A percentile compares a stretch with the other conserved stretches of the same genome.
phyloP scores from a whole-genome alignment of 108 stramenopile species.

The Tribonema minus region DNA sequence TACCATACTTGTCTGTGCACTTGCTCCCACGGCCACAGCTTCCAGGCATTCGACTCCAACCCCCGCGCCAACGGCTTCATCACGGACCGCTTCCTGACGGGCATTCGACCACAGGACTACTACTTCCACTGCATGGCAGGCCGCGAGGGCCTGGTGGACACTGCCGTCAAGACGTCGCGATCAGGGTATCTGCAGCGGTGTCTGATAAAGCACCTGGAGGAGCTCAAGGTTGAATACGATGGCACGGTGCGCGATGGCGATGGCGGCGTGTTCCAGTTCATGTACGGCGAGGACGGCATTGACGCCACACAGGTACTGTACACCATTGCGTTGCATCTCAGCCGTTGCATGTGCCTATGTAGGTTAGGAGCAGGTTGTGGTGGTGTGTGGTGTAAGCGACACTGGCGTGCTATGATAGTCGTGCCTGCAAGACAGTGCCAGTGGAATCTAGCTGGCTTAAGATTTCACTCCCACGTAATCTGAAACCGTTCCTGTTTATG shows the following conservation, averaged over 20 bases:
- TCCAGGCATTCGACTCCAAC: slow-evolving; percentile 88
- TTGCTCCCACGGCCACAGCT: slow-evolving; percentile 53
- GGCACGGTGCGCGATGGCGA: slow-evolving; percentile 94
- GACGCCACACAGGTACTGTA: slow-evolving; percentile 81
- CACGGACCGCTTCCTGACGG: slow-evolving; percentile 95
- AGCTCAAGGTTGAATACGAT: slow-evolving; percentile 72
- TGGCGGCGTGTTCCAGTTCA: slow-evolving; percentile 93
- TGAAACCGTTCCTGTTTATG: no score
- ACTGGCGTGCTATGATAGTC: no score
- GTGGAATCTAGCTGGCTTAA: no score
- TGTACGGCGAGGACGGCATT: slow-evolving; percentile 98
- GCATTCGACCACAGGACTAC: slow-evolving; percentile 84
- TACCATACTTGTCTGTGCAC: not conserved
- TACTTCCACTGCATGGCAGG: slow-evolving; percentile 99
- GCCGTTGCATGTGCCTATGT: no score
- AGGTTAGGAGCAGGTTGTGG: no score
- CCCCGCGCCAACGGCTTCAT: slow-evolving; percentile 98
- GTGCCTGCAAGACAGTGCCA: no score
- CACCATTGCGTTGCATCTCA: no score
- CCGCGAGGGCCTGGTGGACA: slow-evolving; percentile 83
- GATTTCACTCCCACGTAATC: no score
- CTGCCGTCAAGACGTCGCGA: slow-evolving; percentile 96
- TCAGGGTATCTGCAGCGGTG: slow-evolving; percentile 98
- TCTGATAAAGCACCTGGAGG: slow-evolving; percentile 89
- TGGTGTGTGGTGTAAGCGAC: no score